Base-by-base conservation (phyloP, 768 basidiomycete species). In the Mycena amicta region DNA sequence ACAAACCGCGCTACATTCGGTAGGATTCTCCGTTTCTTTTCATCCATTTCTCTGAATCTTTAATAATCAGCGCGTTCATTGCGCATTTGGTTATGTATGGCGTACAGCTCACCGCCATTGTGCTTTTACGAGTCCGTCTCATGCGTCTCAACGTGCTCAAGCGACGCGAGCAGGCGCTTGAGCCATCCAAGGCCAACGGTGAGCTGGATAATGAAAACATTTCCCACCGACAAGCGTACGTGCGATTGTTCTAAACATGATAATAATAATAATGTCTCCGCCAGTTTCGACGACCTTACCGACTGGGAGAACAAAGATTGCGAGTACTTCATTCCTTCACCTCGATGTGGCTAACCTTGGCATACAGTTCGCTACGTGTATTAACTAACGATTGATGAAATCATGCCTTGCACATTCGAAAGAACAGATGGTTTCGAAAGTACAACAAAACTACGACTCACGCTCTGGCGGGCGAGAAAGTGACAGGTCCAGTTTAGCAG, bases 221-320 rank as follows among this genome's bases (percentile, higher is more conserved):
- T 37, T 6, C 51, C 15, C 55, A 50, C 26, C 43, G 40, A 55
- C 39, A 50, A 39, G 50, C 60, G 53, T 50, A n/a, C 31, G 59
- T 50, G 25, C 43, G 25, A 39, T 50, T 43, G n/a, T 59, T 30
- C 52, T 39, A 18, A 22, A 40, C 25, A 37, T 28, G 29, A 12
- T 29, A 22, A n/a, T n/a, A n/a, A 5, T 5, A 30, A 18, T 40
- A 53, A 31, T 47, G n/a, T 27, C 31, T 4, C 33, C 2, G 37
- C 3, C 37, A 75, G 73, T 62, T 82, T 83, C 54, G 75, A 76
- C 31, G 81, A 82, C 64, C 65, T 82, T 25, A 83, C 81, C 12
- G 82, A 83, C 62, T 59, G 65, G 29, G 74, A 81, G 62, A 83
- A 83, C 64, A 74, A 77, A 52, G 77, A 78, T 57, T 79, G 77